A percentile compares a stretch with the other conserved stretches of the same genome.
Conservation (phyloP, 2,329 filamentous ascomycete genomes). For the Acephala macrosclerotiorum region DNA sequence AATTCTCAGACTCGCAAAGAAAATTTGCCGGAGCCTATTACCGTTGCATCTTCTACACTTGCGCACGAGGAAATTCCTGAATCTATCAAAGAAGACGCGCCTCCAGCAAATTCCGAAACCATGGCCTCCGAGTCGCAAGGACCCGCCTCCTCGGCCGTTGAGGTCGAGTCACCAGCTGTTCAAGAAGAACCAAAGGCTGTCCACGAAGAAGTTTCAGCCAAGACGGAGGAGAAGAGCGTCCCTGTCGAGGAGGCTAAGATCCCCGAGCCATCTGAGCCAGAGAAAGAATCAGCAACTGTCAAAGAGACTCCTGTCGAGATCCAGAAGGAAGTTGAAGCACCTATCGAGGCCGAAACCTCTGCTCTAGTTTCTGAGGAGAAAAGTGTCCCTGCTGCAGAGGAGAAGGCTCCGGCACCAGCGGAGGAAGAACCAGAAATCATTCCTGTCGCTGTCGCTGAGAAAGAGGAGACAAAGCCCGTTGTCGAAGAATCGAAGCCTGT, state of each 20-base stretch:
- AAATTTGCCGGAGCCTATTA: neutral
- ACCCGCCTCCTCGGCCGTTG: neutral
- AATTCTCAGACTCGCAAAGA: neutral
- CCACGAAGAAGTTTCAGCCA: neutral
- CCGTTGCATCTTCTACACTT: neutral
- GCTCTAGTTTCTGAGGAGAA: neutral
- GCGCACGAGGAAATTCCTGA: neutral
- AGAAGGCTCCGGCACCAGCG: no score
- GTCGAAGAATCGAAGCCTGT: neutral
- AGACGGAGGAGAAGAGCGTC: neutral
- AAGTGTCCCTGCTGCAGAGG: neutral
- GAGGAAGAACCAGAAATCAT: neutral
- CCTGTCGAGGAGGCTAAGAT: neutral
- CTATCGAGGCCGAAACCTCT: neutral
- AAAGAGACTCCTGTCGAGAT: neutral
- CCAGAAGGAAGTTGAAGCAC: neutral
- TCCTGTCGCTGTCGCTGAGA: neutral
- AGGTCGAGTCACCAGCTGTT: neutral
- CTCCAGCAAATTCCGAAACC: neutral
- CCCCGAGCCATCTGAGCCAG: neutral
- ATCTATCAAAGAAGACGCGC: neutral
- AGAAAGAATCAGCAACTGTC: neutral
- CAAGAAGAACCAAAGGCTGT: neutral
- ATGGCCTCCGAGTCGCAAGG: neutral
- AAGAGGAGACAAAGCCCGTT: neutral